These are phyloP conservation scores for Arctium lappa DNA, from an alignment of 129 eudicot species.

Conservation along the genomic window DNA sequence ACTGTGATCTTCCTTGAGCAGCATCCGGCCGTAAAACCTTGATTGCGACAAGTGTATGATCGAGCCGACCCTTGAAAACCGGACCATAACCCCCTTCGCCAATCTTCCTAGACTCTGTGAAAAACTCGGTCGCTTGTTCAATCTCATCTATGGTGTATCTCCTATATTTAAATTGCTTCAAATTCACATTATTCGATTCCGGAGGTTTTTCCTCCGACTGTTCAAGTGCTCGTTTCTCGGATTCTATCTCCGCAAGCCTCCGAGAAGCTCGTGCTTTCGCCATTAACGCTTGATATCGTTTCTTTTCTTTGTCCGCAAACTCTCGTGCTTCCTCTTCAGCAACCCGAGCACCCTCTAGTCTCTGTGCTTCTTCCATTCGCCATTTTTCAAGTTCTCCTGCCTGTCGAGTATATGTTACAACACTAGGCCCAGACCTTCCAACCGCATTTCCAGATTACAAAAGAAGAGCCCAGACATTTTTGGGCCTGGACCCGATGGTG, in stretches of 20 bases:
- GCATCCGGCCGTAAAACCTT: constrained; percentile 66
- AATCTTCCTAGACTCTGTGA: constrained; percentile 41
- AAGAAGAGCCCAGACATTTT: neutral
- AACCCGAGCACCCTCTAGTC: constrained; percentile 24
- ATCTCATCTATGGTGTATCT: constrained; percentile 57
- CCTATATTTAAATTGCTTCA: constrained; percentile 35
- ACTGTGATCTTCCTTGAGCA: constrained; percentile 68
- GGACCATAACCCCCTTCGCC: constrained; percentile 82
- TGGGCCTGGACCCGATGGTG: neutral
- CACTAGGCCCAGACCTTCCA: neutral
- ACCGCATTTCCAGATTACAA: neutral
- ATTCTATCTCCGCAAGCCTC: constrained; percentile 40
- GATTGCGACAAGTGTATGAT: constrained; percentile 49
- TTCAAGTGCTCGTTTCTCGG: constrained; percentile 20
- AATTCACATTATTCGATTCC: neutral
- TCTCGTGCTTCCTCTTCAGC: constrained; percentile 35
- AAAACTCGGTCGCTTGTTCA: constrained; percentile 49
- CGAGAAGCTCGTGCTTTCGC: constrained; percentile 41
- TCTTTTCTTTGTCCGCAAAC: constrained; percentile 34
- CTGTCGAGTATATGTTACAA: constrained; percentile 7
- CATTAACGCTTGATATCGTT: constrained; percentile 32
- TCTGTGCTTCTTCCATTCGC: constrained; percentile 42
- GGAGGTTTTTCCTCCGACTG: constrained; percentile 28
- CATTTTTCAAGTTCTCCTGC: constrained; percentile 55
- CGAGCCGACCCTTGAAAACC: constrained; percentile 47